Evolutionary conservation across 2,329 filamentous ascomycete genomes (phyloP), one percentile per base, ranked within the genome.

Genomic region (Penicillium sp.): DNA sequence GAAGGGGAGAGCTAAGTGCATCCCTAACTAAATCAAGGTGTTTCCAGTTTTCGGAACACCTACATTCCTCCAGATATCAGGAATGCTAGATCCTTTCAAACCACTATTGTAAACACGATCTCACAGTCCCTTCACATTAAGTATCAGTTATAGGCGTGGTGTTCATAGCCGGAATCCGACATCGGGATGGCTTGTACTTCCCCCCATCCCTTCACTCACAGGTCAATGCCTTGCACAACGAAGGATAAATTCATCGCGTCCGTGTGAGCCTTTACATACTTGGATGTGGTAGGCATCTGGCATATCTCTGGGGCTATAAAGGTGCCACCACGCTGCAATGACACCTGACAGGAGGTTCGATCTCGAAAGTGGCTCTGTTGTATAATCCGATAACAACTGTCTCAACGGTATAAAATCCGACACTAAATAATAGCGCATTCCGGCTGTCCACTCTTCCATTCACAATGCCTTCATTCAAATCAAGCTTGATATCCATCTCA

Each of bases 151-250:
- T 6, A 22, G 44, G 24, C 12, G 24, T 37, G 13, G 15, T 30
- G 28, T 33, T 33, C 47, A 33, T 53, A 13, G 4, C 24, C 33
- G 19, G 35, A 28, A 54, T 54, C 35, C 51, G 22, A 54, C 51
- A 22, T 35, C 13, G 53, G 40, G 53, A 44, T 56, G 53, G 53
- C 53, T 33, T 56, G 53, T 56, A 38, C 35, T 37, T 35, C 54
- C 54, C 54, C 54, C 35, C 9, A 38, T 53, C 42, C 28, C 54
- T 47, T 49, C 37, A 17, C 9, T 22, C 22, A 44, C 26, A 22
- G 37, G 37, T 44, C 53, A 19, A 12, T 10, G 54, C 54, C 42
- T 37, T 33, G 44, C 54, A 49, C 28, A 24, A 44, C 24, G 26
- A 55, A 55, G 53, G 53, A 45, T n/a, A 45, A 55, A 30, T 42